Percentiles rank a stretch among this genome's conserved stretches.
These are phyloP conservation scores for Leccinum disarticulatum DNA, from an alignment of 768 basidiomycete species.

Conservation along the genomic window DNA sequence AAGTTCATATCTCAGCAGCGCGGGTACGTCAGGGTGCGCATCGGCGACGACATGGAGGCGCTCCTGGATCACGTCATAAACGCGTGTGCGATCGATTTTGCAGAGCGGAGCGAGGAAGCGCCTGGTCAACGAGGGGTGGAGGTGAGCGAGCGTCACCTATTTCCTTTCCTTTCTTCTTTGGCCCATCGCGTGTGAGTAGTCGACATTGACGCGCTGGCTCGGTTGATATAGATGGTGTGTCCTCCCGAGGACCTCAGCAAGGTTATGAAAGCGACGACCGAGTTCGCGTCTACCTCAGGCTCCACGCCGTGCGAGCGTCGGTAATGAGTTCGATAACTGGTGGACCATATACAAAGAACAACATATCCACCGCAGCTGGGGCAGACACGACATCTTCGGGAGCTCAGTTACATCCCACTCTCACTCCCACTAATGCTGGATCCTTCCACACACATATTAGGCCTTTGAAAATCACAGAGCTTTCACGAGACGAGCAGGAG, in stretches of 20 bases:
- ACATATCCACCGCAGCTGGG: no score
- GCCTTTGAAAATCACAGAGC: no score
- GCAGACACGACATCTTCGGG: no score
- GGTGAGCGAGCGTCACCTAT: constrained; percentile 22
- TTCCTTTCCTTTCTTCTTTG: background rate
- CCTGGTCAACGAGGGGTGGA: constrained; percentile 35
- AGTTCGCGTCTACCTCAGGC: constrained; percentile 17
- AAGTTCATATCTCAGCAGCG: constrained; percentile 62
- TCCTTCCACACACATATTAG: no score
- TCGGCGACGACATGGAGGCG: constrained; percentile 34
- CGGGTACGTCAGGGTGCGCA: constrained; percentile 49
- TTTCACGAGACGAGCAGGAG: no score
- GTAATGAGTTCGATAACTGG: no score
- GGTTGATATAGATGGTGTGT: constrained; percentile 42
- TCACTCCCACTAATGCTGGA: no score
- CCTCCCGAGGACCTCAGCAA: constrained; percentile 39
- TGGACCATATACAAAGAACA: no score
- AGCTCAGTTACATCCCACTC: no score
- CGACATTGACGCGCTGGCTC: background rate
- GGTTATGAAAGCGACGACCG: constrained; percentile 37
- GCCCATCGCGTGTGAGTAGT: background rate
- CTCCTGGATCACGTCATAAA: constrained; percentile 43
- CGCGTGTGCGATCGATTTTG: constrained; percentile 47
- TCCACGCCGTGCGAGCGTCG: constrained; percentile 30
- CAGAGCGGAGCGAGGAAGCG: constrained; percentile 34